Percentiles rank a stretch among this genome's conserved stretches.
These are phyloP conservation scores for Tephrocybe sp. DNA, from an alignment of 768 basidiomycete genomes.

Conservation along the genomic window DNA sequence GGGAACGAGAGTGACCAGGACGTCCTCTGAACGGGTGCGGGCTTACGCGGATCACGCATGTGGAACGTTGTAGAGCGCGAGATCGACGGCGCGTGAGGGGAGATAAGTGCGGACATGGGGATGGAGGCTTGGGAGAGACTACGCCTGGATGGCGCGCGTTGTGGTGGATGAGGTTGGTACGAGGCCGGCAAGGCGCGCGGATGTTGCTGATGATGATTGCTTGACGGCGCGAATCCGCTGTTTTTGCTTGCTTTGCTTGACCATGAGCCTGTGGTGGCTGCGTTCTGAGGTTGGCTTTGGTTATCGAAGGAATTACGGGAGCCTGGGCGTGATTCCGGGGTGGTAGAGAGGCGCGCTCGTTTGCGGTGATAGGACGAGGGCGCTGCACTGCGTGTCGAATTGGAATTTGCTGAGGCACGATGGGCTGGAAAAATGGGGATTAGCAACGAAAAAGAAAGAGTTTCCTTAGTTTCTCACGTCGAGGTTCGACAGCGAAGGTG, in stretches of 20 bases:
- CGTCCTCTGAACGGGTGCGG: constrained; percentile 55
- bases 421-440: constrained; percentile 37
- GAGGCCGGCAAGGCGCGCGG: constrained; percentile 19
- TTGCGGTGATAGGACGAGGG: constrained; percentile 76
- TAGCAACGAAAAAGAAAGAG: constrained; percentile 15
- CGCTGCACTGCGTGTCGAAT: constrained; percentile 42
- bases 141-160: constrained; percentile 40
- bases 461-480: constrained; percentile 45
- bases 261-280: constrained; percentile 45
- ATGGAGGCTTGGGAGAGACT: constrained; percentile 74
- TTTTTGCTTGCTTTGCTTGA: constrained; percentile 40
- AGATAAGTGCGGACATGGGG: constrained; percentile 73
- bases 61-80: constrained; percentile 59
- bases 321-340: constrained; percentile 34
- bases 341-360: constrained; percentile 56
- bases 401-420: constrained; percentile 46
- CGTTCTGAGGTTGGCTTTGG: constrained; percentile 28
- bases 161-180: constrained; percentile 11
- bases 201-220: constrained; percentile 19
- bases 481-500: constrained; percentile 63
- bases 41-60: constrained; percentile 78
- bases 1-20: constrained; percentile 59
- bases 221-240: constrained; percentile 19
- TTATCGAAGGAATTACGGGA: constrained; percentile 32
- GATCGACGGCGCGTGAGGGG: constrained; percentile 76